Evolutionary conservation across 495 filamentous ascomycete genomes (phyloP), one percentile per base, ranked within the genome.

Genomic region (Penicillium simplicissimum): DNA sequence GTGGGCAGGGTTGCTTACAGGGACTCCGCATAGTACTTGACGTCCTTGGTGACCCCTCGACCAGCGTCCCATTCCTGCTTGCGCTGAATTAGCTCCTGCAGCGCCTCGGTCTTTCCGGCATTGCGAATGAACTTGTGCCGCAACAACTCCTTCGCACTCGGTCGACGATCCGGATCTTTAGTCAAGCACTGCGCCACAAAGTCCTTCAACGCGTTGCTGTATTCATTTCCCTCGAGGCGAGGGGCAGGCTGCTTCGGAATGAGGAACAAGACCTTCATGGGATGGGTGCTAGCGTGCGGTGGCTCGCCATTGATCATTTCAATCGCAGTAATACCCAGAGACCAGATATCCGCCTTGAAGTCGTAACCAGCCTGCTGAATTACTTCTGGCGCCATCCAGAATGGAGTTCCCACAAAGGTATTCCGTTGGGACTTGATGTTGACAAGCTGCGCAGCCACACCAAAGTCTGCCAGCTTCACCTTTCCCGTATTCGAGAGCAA

Each of bases 351-450:
- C 21, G 95, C 95, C 77, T 96, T 96, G 79, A 91, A 96, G 74
- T 97, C 93, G 65, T 98, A 98, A 31, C 95, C 95, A 55, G 90
- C 86, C 78, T 98, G 94, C 75, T 97, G 90, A 65, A 98, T 98
- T 17, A 98, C 95, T 72, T 98, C 95, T 8, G 95, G 95, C 5
- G 95, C 95, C 95, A 98, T 98, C 95, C 95, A 98, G 78, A 96
- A 98, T 0, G 95, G 95, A 4, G 95, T 98, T 8, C 95, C 95
- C n/a, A 98, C 95, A 68, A 98, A 98, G 0, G 95, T 98, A 67
- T 97, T 96, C 25, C 95, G 89, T 78, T 97, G 92, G 8, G 95
- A 97, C 77, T 97, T 98, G 73, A 97, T 96, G 74, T 96, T 96
- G 60, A 92, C 93, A 58, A 99, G 82, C 71, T 99, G 95, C 14